A percentile compares a stretch with the other conserved stretches of the same genome.
phyloP scores from a whole-genome alignment of 495 filamentous ascomycete genomes.

The Daldinia loculata region DNA sequence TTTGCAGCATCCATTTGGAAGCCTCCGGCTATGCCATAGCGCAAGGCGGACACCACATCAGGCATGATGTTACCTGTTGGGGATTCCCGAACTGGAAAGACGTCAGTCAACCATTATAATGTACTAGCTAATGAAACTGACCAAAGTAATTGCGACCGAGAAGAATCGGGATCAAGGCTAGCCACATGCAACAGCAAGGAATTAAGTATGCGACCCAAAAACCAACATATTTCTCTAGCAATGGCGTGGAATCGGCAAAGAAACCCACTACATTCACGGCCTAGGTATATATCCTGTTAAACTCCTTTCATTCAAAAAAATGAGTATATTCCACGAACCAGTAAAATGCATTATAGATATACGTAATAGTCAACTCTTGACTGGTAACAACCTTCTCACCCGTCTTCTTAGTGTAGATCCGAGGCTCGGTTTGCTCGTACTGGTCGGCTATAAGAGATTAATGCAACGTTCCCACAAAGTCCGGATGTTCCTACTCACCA shows the following conservation, averaged over 20 bases:
- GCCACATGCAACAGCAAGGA: conserved; percentile 43
- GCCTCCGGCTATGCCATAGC: conserved; percentile 16
- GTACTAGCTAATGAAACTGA: background rate
- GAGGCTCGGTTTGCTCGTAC: conserved; percentile 19
- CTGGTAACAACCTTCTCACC: conserved; percentile 17
- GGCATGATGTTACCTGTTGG: conserved; percentile 28
- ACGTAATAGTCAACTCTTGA: conserved; percentile 20
- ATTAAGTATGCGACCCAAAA: conserved; percentile 54
- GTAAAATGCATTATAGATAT: conserved; percentile 29
- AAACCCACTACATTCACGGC: conserved; percentile 14
- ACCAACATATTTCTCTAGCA: conserved; percentile 41
- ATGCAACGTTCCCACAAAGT: background rate
- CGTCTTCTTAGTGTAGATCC: conserved; percentile 12
- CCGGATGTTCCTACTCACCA: conserved; percentile 3
- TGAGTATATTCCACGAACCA: conserved; percentile 13
- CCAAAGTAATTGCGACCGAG: conserved; percentile 57
- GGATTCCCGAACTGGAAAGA: conserved; percentile 10
- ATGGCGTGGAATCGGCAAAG: conserved; percentile 24
- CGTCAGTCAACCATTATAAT: conserved; percentile 1
- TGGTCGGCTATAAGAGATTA: conserved; percentile 19
- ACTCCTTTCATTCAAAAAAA: background rate
- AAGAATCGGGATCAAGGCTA: conserved; percentile 49
- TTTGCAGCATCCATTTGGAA: conserved; percentile 30
- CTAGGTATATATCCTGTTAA: conserved; percentile 8
- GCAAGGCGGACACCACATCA: conserved; percentile 15